These are phyloP conservation scores for Xylaria curta DNA, from an alignment of 495 filamentous ascomycete species.

Conservation along the genomic window DNA sequence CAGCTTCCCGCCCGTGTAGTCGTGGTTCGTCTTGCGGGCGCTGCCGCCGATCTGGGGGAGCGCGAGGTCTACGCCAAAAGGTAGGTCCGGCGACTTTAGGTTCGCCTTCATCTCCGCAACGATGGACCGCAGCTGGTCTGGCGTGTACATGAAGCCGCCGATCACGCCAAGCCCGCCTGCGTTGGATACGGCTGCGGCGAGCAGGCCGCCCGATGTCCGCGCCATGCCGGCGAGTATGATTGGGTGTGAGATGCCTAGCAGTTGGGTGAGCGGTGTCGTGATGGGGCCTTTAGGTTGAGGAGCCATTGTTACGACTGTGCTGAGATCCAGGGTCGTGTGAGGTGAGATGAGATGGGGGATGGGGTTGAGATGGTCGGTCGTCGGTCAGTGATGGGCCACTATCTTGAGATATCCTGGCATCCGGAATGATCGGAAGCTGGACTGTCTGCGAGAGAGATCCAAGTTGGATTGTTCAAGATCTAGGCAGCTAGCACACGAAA, in stretches of 20 bases:
- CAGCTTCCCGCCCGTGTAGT: conserved; percentile 85
- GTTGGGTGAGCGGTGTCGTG: conserved; percentile 75
- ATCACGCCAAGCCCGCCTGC: conserved; percentile 86
- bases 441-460: not conserved
- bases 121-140: conserved; percentile 75
- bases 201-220: conserved; percentile 72
- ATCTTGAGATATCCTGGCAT: not conserved
- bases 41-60: conserved; percentile 81
- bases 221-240: conserved; percentile 92
- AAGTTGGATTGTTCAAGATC: not conserved
- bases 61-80: conserved; percentile 88
- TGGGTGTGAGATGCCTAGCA: conserved; percentile 80
- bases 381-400: not conserved
- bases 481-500: not conserved
- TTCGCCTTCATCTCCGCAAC: conserved; percentile 80
- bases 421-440: not conserved
- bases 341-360: too few relatives aligned
- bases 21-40: conserved; percentile 87
- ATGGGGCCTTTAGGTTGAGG: conserved; percentile 54
- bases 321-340: not conserved
- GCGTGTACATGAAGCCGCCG: conserved; percentile 86
- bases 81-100: conserved; percentile 65
- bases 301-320: conserved; percentile 35
- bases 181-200: conserved; percentile 88
- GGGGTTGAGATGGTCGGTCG: not conserved